These are phyloP conservation scores for Alternaria sp. DNA, from an alignment of 2,329 filamentous ascomycete species.

Conservation along the genomic window DNA sequence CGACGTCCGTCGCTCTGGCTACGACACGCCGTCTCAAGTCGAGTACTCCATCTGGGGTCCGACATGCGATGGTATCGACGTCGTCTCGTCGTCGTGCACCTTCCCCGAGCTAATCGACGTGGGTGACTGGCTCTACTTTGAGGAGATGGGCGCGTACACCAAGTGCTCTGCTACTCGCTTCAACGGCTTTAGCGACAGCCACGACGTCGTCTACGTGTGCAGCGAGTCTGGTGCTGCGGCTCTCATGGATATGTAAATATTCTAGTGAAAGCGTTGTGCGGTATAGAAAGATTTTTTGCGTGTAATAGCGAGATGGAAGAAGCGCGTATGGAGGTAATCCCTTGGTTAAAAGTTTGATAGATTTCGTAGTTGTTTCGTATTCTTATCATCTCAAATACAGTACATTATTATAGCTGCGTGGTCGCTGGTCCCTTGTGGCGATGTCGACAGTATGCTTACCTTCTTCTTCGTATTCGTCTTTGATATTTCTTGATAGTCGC, in stretches of 20 bases:
- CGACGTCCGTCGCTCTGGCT: slow-evolving; percentile 45
- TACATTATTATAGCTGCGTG: neutral
- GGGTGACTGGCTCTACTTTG: slow-evolving; percentile 98
- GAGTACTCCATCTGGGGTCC: slow-evolving; percentile 98
- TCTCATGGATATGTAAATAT: slow-evolving; percentile 58
- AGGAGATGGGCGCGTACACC: slow-evolving; percentile 98
- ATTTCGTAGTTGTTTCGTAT: slow-evolving; percentile 1
- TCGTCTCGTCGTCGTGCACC: slow-evolving; percentile 81
- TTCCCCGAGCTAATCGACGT: slow-evolving; percentile 82
- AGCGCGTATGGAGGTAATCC: neutral
- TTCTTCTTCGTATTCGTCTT: no score
- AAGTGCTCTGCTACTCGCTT: slow-evolving; percentile 97
- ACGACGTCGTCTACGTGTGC: slow-evolving; percentile 93
- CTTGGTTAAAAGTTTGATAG: slow-evolving; percentile 10
- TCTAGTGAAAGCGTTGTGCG: neutral
- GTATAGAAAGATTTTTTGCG: neutral
- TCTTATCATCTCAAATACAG: neutral
- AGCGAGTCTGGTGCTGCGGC: slow-evolving; percentile 88
- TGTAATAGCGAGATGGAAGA: neutral
- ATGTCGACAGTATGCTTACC: no score
- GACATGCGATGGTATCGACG: slow-evolving; percentile 96
- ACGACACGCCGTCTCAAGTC: slow-evolving; percentile 60
- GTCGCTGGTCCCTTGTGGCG: neutral
- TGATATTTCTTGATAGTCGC: neutral
- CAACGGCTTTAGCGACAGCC: slow-evolving; percentile 93